These are phyloP conservation scores for Saksenaea vasiformis DNA, from an alignment of 371 early-diverging fungal species.

Conservation along the genomic window DNA sequence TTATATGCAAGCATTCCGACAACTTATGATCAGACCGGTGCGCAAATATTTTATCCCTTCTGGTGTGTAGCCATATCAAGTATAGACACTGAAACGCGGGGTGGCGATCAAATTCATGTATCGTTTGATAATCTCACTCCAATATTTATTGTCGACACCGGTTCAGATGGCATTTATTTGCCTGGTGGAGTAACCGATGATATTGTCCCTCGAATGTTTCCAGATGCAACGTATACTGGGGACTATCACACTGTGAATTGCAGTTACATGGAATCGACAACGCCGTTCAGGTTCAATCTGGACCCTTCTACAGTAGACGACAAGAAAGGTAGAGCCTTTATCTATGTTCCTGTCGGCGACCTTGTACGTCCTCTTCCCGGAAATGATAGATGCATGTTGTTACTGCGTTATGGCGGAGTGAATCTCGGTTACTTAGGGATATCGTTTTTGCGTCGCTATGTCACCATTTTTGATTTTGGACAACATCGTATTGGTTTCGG, in stretches of 20 bases:
- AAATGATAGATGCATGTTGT: slow-evolving; percentile 10
- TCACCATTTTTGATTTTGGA: slow-evolving; percentile 46
- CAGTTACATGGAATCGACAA: slow-evolving; percentile 7
- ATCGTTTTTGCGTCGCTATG: neutral
- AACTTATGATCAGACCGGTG: neutral
- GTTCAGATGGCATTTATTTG: slow-evolving; percentile 41
- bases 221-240: slow-evolving; percentile 9
- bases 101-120: too few species aligned
- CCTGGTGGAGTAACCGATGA: slow-evolving; percentile 25
- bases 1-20: slow-evolving; percentile 21
- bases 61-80: too few species aligned
- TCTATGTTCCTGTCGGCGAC: slow-evolving; percentile 15
- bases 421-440: neutral
- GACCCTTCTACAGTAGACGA: neutral
- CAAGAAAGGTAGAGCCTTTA: neutral
- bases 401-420: neutral
- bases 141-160: slow-evolving; percentile 37
- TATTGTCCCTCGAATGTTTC: slow-evolving; percentile 22
- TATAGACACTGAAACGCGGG: too few species aligned
- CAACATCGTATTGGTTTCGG: slow-evolving; percentile 42
- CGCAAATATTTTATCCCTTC: too few species aligned
- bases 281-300: neutral
- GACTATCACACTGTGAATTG: slow-evolving; percentile 30
- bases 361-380: slow-evolving; percentile 10
- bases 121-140: neutral